Percentiles rank a stretch among this genome's conserved stretches.
Conservation (phyloP, 305 asterid species). For the Ilex paraguariensis region DNA sequence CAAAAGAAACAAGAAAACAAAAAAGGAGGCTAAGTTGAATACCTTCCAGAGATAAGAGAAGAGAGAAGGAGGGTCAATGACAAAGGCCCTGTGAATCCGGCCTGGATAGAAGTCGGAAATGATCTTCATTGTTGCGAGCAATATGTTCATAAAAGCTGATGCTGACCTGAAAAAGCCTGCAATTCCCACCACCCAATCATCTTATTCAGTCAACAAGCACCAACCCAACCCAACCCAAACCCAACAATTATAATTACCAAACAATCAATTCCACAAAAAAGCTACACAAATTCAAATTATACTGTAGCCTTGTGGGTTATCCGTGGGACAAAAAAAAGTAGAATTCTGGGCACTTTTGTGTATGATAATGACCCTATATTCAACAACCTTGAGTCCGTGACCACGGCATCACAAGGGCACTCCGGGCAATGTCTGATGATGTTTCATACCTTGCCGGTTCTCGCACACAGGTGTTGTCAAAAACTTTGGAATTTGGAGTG, state of each 20-base stretch:
- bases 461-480: conserved; percentile 19
- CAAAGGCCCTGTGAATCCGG: conserved; percentile 66
- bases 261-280: conserved; percentile 19
- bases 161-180: conserved; percentile 97
- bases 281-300: conserved; percentile 35
- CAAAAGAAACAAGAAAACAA: too few relatives aligned
- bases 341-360: conserved; percentile 28
- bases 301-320: conserved; percentile 15
- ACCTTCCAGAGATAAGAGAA: conserved; percentile 97
- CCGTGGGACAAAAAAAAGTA: background rate
- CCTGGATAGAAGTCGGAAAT: conserved; percentile 76
- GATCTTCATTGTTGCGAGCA: conserved; percentile 65
- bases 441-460: conserved; percentile 12
- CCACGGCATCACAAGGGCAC: conserved; percentile 41
- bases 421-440: conserved; percentile 46
- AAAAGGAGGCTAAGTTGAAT: background rate
- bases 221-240: conserved; percentile 2
- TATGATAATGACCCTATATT: background rate
- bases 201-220: conserved; percentile 16
- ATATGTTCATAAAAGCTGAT: conserved; percentile 78
- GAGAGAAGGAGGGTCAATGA: conserved; percentile 88
- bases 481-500: conserved; percentile 37
- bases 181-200: conserved; percentile 10
- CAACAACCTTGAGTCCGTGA: conserved; percentile 2
- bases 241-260: conserved; percentile 9